Evolutionary conservation across 148 eudicot species (phyloP).

Genomic region (Fallopia convolvulus): DNA sequence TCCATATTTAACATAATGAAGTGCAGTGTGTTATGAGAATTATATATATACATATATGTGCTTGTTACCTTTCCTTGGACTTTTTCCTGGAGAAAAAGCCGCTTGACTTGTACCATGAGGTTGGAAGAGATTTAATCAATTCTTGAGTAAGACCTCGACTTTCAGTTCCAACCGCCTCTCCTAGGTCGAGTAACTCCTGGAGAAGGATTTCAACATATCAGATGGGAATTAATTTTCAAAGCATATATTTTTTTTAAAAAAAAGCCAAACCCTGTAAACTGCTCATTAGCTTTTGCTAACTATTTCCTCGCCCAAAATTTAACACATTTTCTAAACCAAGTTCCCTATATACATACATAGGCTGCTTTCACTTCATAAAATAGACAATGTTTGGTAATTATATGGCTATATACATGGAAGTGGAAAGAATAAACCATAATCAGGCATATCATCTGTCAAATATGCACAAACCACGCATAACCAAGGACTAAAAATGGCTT

Average conservation of each 20-base stretch:
- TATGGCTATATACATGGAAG: background rate
- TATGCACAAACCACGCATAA: background rate
- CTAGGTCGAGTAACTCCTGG: constrained; percentile 69
- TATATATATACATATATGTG: background rate
- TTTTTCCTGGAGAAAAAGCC: constrained; percentile 64
- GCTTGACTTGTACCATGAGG: constrained; percentile 58
- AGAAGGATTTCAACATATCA: constrained; percentile 3
- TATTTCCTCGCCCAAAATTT: background rate
- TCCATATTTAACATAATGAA: background rate
- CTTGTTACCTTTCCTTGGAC: constrained; percentile 47
- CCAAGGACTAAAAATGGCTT: background rate
- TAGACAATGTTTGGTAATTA: background rate
- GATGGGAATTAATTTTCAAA: background rate
- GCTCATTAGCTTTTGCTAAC: background rate
- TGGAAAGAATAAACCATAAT: background rate
- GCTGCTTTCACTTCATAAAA: background rate
- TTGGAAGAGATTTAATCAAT: constrained; percentile 59
- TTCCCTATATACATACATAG: background rate
- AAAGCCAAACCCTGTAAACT: background rate
- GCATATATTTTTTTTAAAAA: background rate
- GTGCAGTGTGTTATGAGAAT: background rate
- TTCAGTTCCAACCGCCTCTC: constrained; percentile 70
- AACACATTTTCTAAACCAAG: background rate
- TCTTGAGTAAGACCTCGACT: constrained; percentile 67
- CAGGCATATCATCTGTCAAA: background rate